phyloP scores from a whole-genome alignment of 768 basidiomycete genomes.

The Holtermanniella nyarrowii region DNA sequence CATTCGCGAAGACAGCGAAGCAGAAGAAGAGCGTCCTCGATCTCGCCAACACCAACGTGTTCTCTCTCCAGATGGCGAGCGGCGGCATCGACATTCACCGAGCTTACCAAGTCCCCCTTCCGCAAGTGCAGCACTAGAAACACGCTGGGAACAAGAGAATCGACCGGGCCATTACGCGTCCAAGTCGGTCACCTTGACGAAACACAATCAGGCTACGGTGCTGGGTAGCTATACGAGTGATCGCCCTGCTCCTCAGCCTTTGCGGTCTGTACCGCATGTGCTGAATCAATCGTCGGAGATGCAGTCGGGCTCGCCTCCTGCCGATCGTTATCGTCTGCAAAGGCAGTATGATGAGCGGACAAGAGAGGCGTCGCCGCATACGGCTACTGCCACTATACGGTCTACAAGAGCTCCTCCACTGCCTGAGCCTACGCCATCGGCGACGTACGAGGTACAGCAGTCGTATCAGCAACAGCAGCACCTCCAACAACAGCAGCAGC shows the following conservation, averaged over 20 bases:
- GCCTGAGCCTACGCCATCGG: background rate
- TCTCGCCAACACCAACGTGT: background rate
- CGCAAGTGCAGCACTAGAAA: background rate
- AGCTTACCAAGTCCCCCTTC: background rate
- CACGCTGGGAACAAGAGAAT: conserved; percentile 10
- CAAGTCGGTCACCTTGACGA: background rate
- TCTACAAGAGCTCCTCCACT: background rate
- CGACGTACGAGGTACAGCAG: background rate
- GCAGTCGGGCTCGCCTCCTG: background rate
- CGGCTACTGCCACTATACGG: background rate
- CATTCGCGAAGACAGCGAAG: background rate
- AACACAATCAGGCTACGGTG: background rate
- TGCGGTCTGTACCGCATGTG: conserved; percentile 1
- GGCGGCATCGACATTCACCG: background rate
- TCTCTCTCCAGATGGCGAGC: background rate
- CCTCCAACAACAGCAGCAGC: too few relatives aligned
- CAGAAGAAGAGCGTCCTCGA: background rate
- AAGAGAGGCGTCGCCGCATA: background rate
- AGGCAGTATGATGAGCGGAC: background rate
- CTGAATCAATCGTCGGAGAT: background rate
- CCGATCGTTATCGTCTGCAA: background rate
- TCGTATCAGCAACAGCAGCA: too few relatives aligned
- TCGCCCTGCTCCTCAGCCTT: background rate
- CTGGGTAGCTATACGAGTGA: background rate
- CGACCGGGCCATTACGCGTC: background rate